Base-by-base conservation (phyloP, 2,329 filamentous ascomycete species). In the Alternaria arborescens region DNA sequence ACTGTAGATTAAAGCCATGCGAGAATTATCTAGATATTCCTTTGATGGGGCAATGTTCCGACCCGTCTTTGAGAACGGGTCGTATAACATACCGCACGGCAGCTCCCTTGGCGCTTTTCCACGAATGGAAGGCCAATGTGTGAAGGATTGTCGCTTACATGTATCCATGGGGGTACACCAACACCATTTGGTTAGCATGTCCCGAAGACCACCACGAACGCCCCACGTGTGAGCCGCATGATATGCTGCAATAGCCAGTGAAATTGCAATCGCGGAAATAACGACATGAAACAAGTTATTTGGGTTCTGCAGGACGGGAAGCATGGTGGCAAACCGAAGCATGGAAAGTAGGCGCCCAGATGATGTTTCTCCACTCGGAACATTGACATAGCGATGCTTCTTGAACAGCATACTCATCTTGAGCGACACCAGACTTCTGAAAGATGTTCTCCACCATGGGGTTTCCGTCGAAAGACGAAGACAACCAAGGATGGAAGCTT, bases 181-280 rank as follows among this genome's bases (percentile, higher is more conserved):
- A n/a, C 41, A 40, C 10, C 42, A 11, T 8, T 42, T 12, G 41
- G 42, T 61, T 34, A 58, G 40, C 11, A 24, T 53, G 30, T 41
- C 53, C 47, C 53, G 59, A 44, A 53, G 32, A 14, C 32, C 32
- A 34, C 11, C 43, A 41, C 38, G 16, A 22, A 24, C 8, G 16
- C 30, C 18, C 18, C 46, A 36, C 14, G 40, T 36, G 20, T 14
- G 4, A 34, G 46, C 18, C 18, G 32, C 14, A 48, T 34, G 46
- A 4, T 32, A 20, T 48, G 46, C 22, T 20, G 12, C 20, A 10
- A 48, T 11, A 22, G 1, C 30, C 46, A 36, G 8, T 34, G 14
- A 36, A 34, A 34, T 11, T 16, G 4, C 14, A 34, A 8, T 10
- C 30, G 8, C 10, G 12, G 30, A 16, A 20, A 36, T 4, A 48